These are phyloP conservation scores for Ceratocystiopsis brevicomis DNA, from an alignment of 2,329 filamentous ascomycete species.

Conservation along the genomic window DNA sequence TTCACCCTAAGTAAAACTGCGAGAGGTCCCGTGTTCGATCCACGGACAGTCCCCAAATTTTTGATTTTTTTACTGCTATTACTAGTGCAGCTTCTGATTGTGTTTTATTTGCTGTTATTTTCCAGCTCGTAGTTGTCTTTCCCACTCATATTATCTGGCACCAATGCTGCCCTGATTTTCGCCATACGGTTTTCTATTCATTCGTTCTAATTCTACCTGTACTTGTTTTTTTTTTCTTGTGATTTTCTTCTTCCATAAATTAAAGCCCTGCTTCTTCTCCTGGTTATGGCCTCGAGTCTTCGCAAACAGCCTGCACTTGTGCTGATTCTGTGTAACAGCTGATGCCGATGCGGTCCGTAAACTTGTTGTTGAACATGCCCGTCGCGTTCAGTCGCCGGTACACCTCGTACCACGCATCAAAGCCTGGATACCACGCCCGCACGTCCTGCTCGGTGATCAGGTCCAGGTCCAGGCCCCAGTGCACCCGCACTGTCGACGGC, in stretches of 20 bases:
- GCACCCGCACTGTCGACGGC: constrained; percentile 8
- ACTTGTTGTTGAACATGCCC: constrained; percentile 14
- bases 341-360: constrained; percentile 11
- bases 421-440: constrained; percentile 10
- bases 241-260: neutral
- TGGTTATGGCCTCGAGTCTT: neutral
- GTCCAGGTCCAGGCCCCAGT: constrained; percentile 13
- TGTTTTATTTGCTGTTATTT: no score
- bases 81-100: neutral
- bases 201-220: neutral
- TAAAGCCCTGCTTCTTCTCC: no score
- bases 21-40: constrained; percentile 8
- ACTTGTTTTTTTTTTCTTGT: neutral
- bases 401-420: constrained; percentile 10
- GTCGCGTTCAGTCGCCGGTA: constrained; percentile 10
- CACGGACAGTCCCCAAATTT: constrained; percentile 6
- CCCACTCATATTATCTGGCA: neutral
- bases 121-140: no score
- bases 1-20: constrained; percentile 6
- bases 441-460: constrained; percentile 9
- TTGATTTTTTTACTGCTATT: neutral
- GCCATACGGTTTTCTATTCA: neutral
- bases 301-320: no score
- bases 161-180: no score
- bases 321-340: neutral